Percentiles rank a stretch among this genome's conserved stretches.
These are phyloP conservation scores for Gossypium australe DNA, from an alignment of 345 rosid species.

Conservation along the genomic window DNA sequence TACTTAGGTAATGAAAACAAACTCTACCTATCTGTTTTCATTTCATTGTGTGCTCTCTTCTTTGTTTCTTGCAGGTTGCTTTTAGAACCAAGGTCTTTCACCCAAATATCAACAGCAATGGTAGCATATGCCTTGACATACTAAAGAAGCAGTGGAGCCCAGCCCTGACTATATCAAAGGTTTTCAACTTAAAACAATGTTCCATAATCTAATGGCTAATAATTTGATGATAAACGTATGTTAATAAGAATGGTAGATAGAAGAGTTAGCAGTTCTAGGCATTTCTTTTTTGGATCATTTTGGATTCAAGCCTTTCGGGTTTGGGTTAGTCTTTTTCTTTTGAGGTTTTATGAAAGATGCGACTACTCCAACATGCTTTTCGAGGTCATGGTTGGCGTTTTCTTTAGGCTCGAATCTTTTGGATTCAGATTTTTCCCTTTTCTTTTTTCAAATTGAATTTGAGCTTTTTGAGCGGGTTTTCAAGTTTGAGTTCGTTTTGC, in stretches of 20 bases:
- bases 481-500: neutral
- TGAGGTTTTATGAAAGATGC: neutral
- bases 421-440: no score
- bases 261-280: neutral
- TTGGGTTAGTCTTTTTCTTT: neutral
- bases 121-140: constrained; percentile 90
- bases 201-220: neutral
- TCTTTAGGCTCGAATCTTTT: neutral
- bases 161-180: constrained; percentile 94
- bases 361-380: neutral
- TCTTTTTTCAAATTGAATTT: neutral
- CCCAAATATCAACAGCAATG: constrained; percentile 89
- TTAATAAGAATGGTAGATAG: neutral
- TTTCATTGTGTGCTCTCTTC: neutral
- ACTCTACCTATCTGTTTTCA: neutral
- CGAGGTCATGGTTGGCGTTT: neutral
- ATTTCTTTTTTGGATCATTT: neutral
- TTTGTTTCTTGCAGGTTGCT: constrained; percentile 51
- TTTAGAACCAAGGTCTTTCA: constrained; percentile 92
- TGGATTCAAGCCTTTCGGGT: neutral
- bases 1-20: no score
- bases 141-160: constrained; percentile 99
- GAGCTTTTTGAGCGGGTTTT: neutral
- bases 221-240: neutral
- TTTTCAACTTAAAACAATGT: constrained; percentile 20